Conservation (phyloP, 2,329 filamentous ascomycete genomes). For the Teratosphaeria zuluensis region DNA sequence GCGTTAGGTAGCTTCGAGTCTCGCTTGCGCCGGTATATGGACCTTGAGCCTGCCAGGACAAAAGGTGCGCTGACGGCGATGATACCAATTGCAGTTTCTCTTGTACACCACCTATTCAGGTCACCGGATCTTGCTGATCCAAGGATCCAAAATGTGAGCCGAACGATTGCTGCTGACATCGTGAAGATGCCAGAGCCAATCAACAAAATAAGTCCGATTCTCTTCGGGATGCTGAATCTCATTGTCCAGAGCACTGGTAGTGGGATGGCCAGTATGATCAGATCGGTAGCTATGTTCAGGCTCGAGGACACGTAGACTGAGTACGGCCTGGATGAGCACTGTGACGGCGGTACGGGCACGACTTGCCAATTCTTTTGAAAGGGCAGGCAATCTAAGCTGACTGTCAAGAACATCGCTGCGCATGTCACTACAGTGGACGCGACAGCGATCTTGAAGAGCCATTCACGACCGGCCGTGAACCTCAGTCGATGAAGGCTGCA, state of each 20-base stretch:
- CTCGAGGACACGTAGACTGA: not conserved
- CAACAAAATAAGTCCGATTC: not conserved
- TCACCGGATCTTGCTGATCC: not conserved
- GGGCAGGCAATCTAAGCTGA: not conserved
- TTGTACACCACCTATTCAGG: not conserved
- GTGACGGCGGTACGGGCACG: not conserved
- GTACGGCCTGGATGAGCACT: not conserved
- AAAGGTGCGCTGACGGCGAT: not conserved
- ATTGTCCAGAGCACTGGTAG: not conserved
- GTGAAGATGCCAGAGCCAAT: not conserved
- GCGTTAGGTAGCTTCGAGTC: not conserved
- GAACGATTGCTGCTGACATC: not conserved
- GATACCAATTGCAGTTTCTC: not conserved
- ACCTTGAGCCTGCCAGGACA: not conserved
- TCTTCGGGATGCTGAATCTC: not conserved
- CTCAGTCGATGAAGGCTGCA: not conserved
- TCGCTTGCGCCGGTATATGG: not conserved
- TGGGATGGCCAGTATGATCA: not conserved
- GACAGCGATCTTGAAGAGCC: not conserved
- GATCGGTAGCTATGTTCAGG: not conserved
- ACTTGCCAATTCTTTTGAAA: not conserved
- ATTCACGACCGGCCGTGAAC: not conserved
- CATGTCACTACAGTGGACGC: not conserved
- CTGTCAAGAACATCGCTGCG: not conserved
- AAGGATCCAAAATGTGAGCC: not conserved